Evolutionary conservation across 768 basidiomycete genomes (phyloP).

Genomic region (Tricholoma saponaceum): DNA sequence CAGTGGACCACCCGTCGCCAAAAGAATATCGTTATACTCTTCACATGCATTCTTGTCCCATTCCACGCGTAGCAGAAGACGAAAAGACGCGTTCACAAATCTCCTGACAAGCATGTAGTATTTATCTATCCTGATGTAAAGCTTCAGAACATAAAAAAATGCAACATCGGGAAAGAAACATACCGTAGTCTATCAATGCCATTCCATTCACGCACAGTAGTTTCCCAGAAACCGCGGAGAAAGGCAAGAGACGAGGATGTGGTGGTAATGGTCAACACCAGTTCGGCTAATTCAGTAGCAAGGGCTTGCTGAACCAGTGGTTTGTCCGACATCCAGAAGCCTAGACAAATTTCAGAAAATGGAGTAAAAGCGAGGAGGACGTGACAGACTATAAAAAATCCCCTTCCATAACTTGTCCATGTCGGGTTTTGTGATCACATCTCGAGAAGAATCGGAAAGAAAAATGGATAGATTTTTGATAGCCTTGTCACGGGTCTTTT

Average conservation of each 20-base stretch:
- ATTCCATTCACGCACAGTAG: slow-evolving; percentile 88
- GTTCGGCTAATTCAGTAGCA: slow-evolving; percentile 78
- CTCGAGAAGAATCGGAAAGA: slow-evolving; percentile 62
- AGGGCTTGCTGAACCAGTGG: slow-evolving; percentile 93
- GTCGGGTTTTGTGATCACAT: slow-evolving; percentile 65
- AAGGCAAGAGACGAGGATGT: slow-evolving; percentile 64
- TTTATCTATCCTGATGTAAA: slow-evolving; percentile 78
- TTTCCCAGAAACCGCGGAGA: slow-evolving; percentile 87
- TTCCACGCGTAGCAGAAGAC: slow-evolving; percentile 62
- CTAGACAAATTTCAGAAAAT: slow-evolving; percentile 33
- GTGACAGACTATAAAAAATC: slow-evolving; percentile 83
- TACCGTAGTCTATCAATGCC: slow-evolving; percentile 89
- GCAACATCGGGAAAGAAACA: slow-evolving; percentile 16
- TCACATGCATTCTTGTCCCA: slow-evolving; percentile 60
- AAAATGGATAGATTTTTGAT: slow-evolving; percentile 75
- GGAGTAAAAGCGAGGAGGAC: not conserved
- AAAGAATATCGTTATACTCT: slow-evolving; percentile 69
- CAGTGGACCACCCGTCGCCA: slow-evolving; percentile 69
- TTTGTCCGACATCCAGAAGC: slow-evolving; percentile 99
- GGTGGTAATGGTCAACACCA: slow-evolving; percentile 66
- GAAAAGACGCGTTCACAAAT: slow-evolving; percentile 83
- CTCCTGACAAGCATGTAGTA: slow-evolving; percentile 93
- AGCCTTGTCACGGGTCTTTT: slow-evolving; percentile 89
- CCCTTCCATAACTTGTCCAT: slow-evolving; percentile 97
- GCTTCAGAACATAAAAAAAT: slow-evolving; percentile 6